Percentiles rank a stretch among this genome's conserved stretches.
Evolutionary conservation across 768 basidiomycete species (phyloP).

Genomic region (Leccinellum luteum): DNA sequence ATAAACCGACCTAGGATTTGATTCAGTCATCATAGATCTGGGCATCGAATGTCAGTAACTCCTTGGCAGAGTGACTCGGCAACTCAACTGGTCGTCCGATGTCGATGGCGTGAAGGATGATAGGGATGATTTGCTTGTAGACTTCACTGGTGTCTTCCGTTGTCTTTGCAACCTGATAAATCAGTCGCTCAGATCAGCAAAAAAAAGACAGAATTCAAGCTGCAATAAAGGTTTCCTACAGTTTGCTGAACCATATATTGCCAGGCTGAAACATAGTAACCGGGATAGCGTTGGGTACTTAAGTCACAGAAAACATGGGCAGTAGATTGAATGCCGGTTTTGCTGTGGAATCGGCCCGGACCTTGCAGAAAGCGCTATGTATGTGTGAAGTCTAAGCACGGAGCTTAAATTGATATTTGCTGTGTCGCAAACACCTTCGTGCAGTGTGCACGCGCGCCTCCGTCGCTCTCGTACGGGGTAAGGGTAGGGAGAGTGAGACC

Average conservation of each 20-base stretch:
- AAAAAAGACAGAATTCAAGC: not conserved
- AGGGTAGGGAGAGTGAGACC: too few species aligned
- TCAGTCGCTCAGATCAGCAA: not conserved
- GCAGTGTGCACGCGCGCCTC: too few species aligned
- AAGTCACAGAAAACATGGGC: not conserved
- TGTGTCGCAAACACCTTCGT: too few species aligned
- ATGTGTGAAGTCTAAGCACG: too few species aligned
- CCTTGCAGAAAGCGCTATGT: too few species aligned
- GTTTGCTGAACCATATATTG: conserved; percentile 5
- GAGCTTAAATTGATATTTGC: too few species aligned
- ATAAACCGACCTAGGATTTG: conserved; percentile 5
- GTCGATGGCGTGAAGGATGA: not conserved
- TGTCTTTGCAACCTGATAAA: conserved; percentile 1
- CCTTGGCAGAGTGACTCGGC: not conserved
- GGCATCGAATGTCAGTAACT: not conserved
- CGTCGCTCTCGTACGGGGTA: too few species aligned
- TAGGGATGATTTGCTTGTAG: not conserved
- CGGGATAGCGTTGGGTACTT: not conserved
- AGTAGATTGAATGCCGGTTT: not conserved
- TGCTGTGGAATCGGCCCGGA: too few species aligned
- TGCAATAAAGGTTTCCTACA: not conserved
- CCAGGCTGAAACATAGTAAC: not conserved
- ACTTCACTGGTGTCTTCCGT: not conserved
- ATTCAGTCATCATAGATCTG: conserved; percentile 6
- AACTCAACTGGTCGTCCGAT: conserved; percentile 13